Base-by-base conservation (phyloP, 495 filamentous ascomycete species). In the Penicillium paxilli region DNA sequence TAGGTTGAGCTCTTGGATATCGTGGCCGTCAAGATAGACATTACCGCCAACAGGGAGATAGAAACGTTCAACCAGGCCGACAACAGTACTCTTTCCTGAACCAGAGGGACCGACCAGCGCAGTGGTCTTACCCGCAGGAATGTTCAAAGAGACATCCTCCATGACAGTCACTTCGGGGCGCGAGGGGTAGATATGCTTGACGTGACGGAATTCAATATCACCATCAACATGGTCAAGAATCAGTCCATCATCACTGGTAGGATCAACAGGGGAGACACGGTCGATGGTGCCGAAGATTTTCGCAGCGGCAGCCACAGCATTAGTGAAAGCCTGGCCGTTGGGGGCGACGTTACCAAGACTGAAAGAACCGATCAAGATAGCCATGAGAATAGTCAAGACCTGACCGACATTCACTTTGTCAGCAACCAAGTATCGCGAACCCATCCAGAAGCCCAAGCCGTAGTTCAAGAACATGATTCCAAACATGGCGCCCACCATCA, bases 231-330 rank as follows among this genome's bases (percentile, higher is more conserved):
- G 65, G 3, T 91, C 83, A 7, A 92, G 81, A 48, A 79, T 91
- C 38, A 75, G 68, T 19, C 94, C 93, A 12, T 77, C 79, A 0
- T 90, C 83, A 3, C 81, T 81, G 20, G 82, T 85, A 1, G 94
- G 89, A 67, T 98, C 87, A 38, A 97, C 72, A 1, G 92, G 92
- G 1, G 94, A 98, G n/a, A 70, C 54, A 44, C 94, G 88, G 63
- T 97, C 92, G 59, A 98, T 97, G 2, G 92, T 96, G 55, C 78
- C 87, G 72, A 85, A 97, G 54, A 98, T 96, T 75, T 98, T 96
- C 23, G 82, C 78, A 11, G 90, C 91, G 5, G 94, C 92, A 33
- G 91, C 89, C 8, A 93, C 76, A 21, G 83, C 87, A 10, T 84
- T 92, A 2, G 86, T 89, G 64, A 95, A 93, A 25, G 94, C 89